phyloP scores from a whole-genome alignment of 2,329 filamentous ascomycete genomes.

The Colletotrichum gigasporum region DNA sequence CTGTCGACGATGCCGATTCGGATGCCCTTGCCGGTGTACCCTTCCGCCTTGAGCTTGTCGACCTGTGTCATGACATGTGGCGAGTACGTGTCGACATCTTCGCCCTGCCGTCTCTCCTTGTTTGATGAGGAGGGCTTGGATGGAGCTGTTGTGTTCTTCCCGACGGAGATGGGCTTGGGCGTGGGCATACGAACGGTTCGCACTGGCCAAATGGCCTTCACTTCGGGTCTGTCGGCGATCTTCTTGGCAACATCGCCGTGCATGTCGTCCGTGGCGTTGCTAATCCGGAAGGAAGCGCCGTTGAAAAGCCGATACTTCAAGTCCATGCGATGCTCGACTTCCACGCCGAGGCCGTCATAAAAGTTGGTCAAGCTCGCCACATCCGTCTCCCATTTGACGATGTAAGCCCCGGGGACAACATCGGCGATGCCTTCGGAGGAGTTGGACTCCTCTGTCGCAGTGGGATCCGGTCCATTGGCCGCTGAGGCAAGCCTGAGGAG shows the following conservation, averaged over 20 bases:
- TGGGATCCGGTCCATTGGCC: neutral
- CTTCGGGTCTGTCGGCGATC: slow-evolving; percentile 35
- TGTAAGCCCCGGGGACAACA: slow-evolving; percentile 34
- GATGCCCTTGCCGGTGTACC: slow-evolving; percentile 54
- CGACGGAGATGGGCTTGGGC: slow-evolving; percentile 20
- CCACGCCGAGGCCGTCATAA: slow-evolving; percentile 29
- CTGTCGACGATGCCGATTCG: slow-evolving; percentile 52
- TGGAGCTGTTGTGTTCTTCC: slow-evolving; percentile 23
- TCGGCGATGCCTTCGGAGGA: neutral
- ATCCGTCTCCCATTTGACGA: slow-evolving; percentile 35
- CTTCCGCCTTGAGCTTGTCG: slow-evolving; percentile 49
- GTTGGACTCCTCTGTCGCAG: neutral
- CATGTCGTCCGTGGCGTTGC: slow-evolving; percentile 36
- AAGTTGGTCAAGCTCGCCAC: slow-evolving; percentile 9
- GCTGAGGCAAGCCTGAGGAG: neutral
- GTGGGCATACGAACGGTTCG: slow-evolving; percentile 31
- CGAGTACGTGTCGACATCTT: neutral
- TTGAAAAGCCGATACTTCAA: slow-evolving; percentile 36
- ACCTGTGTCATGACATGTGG: slow-evolving; percentile 45
- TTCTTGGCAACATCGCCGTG: slow-evolving; percentile 24
- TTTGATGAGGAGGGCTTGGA: neutral
- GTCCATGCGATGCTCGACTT: slow-evolving; percentile 32
- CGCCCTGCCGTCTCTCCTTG: neutral
- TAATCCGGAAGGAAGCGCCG: slow-evolving; percentile 34
- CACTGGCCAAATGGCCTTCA: slow-evolving; percentile 42